Conservation (phyloP, 2,329 filamentous ascomycete genomes). For the Verticillium isaacii region DNA sequence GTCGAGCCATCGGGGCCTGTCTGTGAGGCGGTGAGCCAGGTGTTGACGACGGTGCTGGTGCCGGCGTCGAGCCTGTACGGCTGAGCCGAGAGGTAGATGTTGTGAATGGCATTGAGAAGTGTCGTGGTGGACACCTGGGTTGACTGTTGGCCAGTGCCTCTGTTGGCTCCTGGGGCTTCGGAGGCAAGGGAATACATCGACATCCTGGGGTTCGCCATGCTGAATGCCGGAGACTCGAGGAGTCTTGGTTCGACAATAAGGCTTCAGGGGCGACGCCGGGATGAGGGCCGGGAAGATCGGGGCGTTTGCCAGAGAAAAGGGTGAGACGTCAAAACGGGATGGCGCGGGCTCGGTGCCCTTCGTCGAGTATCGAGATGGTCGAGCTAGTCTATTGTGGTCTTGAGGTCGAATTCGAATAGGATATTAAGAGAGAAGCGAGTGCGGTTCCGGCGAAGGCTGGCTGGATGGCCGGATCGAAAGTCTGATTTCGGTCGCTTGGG, state of each 20-base stretch:
- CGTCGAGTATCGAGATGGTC: background rate
- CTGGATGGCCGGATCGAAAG: background rate
- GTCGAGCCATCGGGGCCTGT: slow-evolving; percentile 61
- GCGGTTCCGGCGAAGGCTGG: background rate
- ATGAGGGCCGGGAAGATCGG: background rate
- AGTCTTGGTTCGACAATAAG: slow-evolving; percentile 30
- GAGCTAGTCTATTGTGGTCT: background rate
- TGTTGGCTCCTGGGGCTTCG: slow-evolving; percentile 54
- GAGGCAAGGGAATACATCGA: slow-evolving; percentile 66
- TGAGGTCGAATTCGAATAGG: background rate
- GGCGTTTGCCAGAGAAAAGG: background rate
- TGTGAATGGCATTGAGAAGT: slow-evolving; percentile 86
- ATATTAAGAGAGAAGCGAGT: background rate
- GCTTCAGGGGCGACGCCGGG: slow-evolving; percentile 1
- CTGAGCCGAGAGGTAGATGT: slow-evolving; percentile 75
- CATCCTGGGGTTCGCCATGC: slow-evolving; percentile 57
- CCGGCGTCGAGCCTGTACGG: slow-evolving; percentile 86
- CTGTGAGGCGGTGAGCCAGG: slow-evolving; percentile 80
- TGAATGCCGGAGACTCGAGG: slow-evolving; percentile 15
- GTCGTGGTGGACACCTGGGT: slow-evolving; percentile 88
- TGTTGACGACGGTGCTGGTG: slow-evolving; percentile 90
- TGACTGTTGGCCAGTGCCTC: slow-evolving; percentile 60
- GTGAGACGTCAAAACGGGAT: background rate
- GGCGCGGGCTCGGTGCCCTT: background rate
- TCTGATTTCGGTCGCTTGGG: slow-evolving; percentile 3